Evolutionary conservation across 352 stramenopile species (phyloP).

Genomic region (Pilasporangium apinafurcum): DNA sequence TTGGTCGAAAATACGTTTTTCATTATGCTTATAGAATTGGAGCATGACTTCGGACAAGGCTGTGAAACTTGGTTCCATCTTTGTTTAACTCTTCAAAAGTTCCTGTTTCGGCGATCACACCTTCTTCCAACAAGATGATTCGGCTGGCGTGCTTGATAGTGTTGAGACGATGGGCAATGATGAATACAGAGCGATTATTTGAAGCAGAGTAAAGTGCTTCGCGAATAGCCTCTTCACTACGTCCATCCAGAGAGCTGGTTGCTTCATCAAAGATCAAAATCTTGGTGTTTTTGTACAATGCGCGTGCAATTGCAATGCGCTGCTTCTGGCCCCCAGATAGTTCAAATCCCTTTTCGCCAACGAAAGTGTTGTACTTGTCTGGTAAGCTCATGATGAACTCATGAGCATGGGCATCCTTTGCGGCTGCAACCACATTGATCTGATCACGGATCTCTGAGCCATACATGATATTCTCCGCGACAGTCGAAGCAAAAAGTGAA

Average conservation of each 20-base stretch:
- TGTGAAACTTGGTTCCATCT: slow-evolving; percentile 74
- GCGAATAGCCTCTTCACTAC: slow-evolving; percentile 77
- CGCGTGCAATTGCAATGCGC: slow-evolving; percentile 80
- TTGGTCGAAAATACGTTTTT: slow-evolving; percentile 11
- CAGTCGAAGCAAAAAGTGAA: slow-evolving; percentile 73
- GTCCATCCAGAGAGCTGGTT: slow-evolving; percentile 76
- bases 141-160: slow-evolving; percentile 82
- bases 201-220: slow-evolving; percentile 52
- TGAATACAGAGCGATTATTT: slow-evolving; percentile 71
- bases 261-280: slow-evolving; percentile 83
- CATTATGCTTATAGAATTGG: slow-evolving; percentile 39
- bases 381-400: slow-evolving; percentile 83
- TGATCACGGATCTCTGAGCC: slow-evolving; percentile 45
- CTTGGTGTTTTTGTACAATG: slow-evolving; percentile 76
- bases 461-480: slow-evolving; percentile 87
- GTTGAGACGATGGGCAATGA: slow-evolving; percentile 82
- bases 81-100: slow-evolving; percentile 73
- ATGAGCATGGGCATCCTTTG: slow-evolving; percentile 69
- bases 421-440: slow-evolving; percentile 43
- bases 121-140: slow-evolving; percentile 81
- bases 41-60: slow-evolving; percentile 58
- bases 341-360: slow-evolving; percentile 96
- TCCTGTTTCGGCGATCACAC: slow-evolving; percentile 66
- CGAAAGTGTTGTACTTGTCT: slow-evolving; percentile 94
- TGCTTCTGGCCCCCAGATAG: slow-evolving; percentile 97